A percentile compares a stretch with the other conserved stretches of the same genome.
phyloP scores from a whole-genome alignment of 1,284 basidiomycete species.

The Trametes versicolor region DNA sequence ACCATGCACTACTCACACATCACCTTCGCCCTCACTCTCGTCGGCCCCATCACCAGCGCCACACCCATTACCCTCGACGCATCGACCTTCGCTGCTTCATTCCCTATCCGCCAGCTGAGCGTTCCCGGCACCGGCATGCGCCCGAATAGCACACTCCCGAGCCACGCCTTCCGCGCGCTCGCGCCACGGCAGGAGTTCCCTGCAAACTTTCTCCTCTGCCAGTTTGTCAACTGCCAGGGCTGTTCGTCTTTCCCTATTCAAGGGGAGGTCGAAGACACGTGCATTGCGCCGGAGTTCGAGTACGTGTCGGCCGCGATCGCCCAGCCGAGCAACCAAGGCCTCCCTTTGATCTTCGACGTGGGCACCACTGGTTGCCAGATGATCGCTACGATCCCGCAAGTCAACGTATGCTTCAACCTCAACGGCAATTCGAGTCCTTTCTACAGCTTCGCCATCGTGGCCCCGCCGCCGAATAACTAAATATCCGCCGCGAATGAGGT shows the following conservation, averaged over 20 bases:
- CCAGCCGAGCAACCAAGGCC: conserved; percentile 11
- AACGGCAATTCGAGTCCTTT: not conserved
- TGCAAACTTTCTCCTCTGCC: conserved; percentile 14
- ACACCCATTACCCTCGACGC: not conserved
- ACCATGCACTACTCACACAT: too few relatives aligned
- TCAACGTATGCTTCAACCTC: not conserved
- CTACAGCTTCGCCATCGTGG: too few relatives aligned
- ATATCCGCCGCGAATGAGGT: too few relatives aligned
- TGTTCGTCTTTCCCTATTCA: conserved; percentile 6
- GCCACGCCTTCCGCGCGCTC: not conserved
- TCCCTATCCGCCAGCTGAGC: not conserved
- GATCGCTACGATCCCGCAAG: not conserved
- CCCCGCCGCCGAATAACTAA: too few relatives aligned
- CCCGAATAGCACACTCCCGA: conserved; percentile 3
- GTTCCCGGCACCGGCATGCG: not conserved
- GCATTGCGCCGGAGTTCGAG: not conserved
- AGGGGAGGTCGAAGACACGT: not conserved
- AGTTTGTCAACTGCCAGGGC: not conserved
- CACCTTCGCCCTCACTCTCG: too few relatives aligned
- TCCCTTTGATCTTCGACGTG: conserved; percentile 3
- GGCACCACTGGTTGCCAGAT: not conserved
- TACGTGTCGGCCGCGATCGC: conserved; percentile 1
- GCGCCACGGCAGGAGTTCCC: conserved; percentile 15
- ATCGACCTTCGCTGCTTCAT: not conserved
- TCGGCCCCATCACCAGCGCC: too few relatives aligned